These are phyloP conservation scores for Penicillium brasilianum DNA, from an alignment of 2,329 filamentous ascomycete genomes.

Conservation along the genomic window DNA sequence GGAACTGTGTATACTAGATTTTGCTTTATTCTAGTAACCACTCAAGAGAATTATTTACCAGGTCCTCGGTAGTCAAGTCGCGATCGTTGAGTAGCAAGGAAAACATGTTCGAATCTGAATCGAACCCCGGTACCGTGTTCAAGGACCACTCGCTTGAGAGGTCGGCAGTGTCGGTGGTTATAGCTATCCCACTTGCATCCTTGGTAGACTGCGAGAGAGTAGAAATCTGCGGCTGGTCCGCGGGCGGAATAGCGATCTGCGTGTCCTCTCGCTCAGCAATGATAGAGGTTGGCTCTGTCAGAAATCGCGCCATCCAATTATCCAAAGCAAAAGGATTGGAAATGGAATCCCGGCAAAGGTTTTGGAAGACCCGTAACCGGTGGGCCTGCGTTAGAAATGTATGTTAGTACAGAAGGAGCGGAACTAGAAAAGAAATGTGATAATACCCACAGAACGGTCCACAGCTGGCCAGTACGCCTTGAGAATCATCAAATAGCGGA, in stretches of 20 bases:
- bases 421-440: background rate
- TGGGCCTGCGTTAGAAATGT: background rate
- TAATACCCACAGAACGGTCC: background rate
- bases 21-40: background rate
- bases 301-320: slow-evolving; percentile 33
- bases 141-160: background rate
- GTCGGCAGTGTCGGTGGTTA: background rate
- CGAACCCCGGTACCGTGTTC: background rate
- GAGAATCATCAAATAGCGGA: background rate
- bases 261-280: background rate
- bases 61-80: background rate
- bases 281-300: slow-evolving; percentile 29
- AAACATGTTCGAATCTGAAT: background rate
- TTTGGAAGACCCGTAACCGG: background rate
- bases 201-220: background rate
- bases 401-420: background rate
- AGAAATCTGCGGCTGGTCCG: background rate
- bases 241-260: background rate
- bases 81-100: background rate
- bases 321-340: slow-evolving; percentile 30
- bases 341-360: slow-evolving; percentile 12
- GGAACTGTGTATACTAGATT: background rate
- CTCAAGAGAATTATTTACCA: background rate
- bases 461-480: background rate
- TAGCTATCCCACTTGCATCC: background rate